phyloP scores from a whole-genome alignment of 805 yeast species.

The Phaffomyces thermotolerans region DNA sequence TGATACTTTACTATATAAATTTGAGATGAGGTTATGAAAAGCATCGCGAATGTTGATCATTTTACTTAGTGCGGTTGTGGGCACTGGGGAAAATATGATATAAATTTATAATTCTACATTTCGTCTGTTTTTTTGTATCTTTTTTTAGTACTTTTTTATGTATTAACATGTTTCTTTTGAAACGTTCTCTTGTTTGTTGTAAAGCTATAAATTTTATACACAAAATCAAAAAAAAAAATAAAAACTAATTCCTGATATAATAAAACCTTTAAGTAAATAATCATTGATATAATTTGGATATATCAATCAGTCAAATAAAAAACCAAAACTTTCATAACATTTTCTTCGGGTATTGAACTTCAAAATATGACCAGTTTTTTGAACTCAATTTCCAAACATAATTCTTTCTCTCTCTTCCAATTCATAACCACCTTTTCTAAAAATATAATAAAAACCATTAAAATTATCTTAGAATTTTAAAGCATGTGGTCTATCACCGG shows the following conservation, averaged over 20 bases:
- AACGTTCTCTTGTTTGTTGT: background rate
- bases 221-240: background rate
- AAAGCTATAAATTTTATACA: background rate
- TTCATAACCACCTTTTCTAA: background rate
- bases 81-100: no score
- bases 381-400: no score
- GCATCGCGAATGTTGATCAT: background rate
- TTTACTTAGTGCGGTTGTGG: no score
- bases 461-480: slow-evolving; percentile 73
- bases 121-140: background rate
- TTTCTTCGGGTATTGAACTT: background rate
- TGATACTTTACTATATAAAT: background rate
- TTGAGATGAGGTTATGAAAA: background rate
- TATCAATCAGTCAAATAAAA: slow-evolving; percentile 1
- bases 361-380: no score
- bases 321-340: slow-evolving; percentile 2
- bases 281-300: background rate
- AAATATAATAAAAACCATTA: background rate
- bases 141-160: slow-evolving; percentile 1
- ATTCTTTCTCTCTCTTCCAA: background rate
- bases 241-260: background rate
- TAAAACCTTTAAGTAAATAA: background rate
- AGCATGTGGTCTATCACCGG: slow-evolving; percentile 97
- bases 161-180: background rate
- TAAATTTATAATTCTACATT: no score